These are phyloP conservation scores for Chlamydomonas incerta DNA, from an alignment of 139 green algal genomes.

Conservation along the genomic window DNA sequence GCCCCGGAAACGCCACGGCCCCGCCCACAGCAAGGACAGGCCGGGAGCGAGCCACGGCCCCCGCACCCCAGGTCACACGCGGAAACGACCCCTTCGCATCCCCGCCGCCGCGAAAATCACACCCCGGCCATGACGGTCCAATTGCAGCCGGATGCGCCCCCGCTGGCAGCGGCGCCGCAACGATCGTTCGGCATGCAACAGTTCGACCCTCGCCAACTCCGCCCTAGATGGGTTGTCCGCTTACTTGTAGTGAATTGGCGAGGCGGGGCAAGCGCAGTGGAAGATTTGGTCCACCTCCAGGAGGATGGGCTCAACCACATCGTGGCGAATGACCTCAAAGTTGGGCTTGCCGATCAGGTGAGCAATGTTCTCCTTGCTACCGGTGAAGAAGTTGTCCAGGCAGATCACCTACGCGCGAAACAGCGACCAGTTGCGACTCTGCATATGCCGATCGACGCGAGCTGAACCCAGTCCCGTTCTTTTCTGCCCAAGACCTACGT, in stretches of 20 bases:
- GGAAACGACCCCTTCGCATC: too few relatives aligned
- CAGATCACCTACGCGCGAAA: slow-evolving; percentile 88
- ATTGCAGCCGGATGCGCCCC: too few relatives aligned
- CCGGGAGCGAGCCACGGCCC: too few relatives aligned
- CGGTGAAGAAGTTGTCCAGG: slow-evolving; percentile 99
- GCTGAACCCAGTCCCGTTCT: too few relatives aligned
- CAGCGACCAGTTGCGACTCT: neutral
- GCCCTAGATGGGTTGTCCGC: neutral
- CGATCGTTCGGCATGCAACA: neutral
- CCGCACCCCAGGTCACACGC: too few relatives aligned
- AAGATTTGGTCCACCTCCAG: slow-evolving; percentile 99
- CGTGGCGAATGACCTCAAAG: slow-evolving; percentile 98
- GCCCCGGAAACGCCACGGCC: too few relatives aligned
- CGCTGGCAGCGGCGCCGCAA: too few relatives aligned
- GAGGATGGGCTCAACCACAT: slow-evolving; percentile 96
- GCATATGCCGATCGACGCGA: neutral
- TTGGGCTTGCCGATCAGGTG: slow-evolving; percentile 91
- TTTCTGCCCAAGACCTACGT: slow-evolving; percentile 66
- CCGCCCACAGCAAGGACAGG: too few relatives aligned
- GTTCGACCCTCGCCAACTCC: neutral
- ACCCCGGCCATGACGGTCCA: too few relatives aligned
- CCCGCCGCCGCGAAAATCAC: too few relatives aligned
- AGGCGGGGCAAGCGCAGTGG: slow-evolving; percentile 98
- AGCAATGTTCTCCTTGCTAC: slow-evolving; percentile 94
- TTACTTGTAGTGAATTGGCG: slow-evolving; percentile 99